Conservation (phyloP, 139 green algal species). For the Zygnema cylindricum region DNA sequence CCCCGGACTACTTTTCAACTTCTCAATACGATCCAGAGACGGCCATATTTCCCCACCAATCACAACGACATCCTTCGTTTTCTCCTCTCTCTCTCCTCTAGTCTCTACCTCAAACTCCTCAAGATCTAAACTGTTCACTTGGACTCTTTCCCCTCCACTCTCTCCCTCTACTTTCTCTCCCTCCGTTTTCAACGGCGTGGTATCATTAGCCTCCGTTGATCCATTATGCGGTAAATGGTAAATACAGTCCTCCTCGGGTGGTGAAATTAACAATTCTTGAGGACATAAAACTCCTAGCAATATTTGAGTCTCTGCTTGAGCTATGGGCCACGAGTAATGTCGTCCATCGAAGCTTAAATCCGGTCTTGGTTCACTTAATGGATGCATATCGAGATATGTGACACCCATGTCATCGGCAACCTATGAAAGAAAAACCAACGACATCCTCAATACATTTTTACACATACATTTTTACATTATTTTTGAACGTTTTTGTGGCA, state of each 20-base stretch:
- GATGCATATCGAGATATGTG: background rate
- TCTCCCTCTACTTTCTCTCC: background rate
- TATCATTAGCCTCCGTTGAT: background rate
- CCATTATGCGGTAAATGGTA: background rate
- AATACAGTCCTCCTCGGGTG: no score
- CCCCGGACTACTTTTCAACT: background rate
- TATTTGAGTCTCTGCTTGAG: background rate
- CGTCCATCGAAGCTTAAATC: slow-evolving; percentile 1
- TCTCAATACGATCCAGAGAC: background rate
- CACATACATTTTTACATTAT: no score
- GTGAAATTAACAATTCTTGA: background rate
- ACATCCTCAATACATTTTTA: no score
- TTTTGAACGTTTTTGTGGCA: no score
- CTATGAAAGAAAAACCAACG: background rate
- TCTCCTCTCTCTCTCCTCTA: background rate
- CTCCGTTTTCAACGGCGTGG: background rate
- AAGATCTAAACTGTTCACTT: no score
- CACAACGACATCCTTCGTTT: background rate
- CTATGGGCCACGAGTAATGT: background rate
- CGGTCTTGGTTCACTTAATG: slow-evolving; percentile 7
- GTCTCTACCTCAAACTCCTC: background rate
- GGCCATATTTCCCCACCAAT: background rate
- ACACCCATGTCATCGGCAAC: background rate
- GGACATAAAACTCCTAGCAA: background rate
- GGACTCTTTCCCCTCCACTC: background rate